Base-by-base conservation (phyloP, 495 filamentous ascomycete genomes). In the Neurospora africana region DNA sequence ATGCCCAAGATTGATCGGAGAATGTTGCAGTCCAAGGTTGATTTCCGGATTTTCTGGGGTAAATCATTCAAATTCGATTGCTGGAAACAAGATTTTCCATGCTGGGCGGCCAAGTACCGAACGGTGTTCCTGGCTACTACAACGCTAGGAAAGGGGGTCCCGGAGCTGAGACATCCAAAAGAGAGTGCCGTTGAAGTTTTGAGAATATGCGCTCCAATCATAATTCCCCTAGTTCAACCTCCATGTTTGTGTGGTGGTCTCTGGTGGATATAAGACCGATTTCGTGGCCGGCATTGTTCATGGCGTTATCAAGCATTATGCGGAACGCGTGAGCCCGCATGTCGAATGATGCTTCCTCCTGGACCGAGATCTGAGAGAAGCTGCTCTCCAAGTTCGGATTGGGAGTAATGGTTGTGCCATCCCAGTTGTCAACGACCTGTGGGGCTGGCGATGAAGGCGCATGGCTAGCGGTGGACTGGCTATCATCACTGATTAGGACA, bases 191-290 rank as follows among this genome's bases (percentile, higher is more conserved):
- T 58, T 23, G 5, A 58, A 27, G 47, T 10, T 7, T 27, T 53
- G 21, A 53, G 5, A 21, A 36, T 9, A 27, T 37, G 67, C 67
- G 37, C 15, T 43, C 38, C 23, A 61, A 37, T 61, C 36, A 70
- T 17, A 4, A 33, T 30, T 53, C 44, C 30, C 3, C n/a, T 69
- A 84, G 72, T 15, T 84, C 83, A 15, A 53, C 23, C 1, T 84
- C 82, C 4, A 74, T 8, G 15, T 40, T 72, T 5, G 79, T 79
- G 40, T 84, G 82, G 19, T 83, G 74, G 72, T 80, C 80, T 0
- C 77, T 79, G 0, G 82, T 84, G 13, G 80, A 81, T 40, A 84
- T 73, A 23, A 84, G 72, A n/a, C 70, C 72, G 37, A 84, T 74
- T 3, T 71, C 69, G 4, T 33, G 27, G 70, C 75, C 78, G 9